Conservation (phyloP, 768 basidiomycete species). For the Suillus lakei region DNA sequence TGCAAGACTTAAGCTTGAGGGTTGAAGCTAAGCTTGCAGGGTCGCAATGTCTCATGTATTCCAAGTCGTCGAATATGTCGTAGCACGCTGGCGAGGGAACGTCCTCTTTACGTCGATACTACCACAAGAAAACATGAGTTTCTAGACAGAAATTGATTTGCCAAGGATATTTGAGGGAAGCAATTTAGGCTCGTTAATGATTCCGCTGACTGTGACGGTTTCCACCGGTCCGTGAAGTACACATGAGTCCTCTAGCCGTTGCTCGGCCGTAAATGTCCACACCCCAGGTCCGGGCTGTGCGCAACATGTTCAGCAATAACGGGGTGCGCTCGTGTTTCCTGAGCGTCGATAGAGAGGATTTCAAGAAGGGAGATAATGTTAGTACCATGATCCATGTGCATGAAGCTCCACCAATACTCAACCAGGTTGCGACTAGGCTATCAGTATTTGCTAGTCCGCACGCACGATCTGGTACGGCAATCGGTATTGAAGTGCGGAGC, state of each 20-base stretch:
- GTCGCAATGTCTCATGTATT: neutral
- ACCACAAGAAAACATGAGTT: neutral
- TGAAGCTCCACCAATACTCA: neutral
- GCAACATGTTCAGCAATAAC: neutral
- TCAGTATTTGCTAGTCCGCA: neutral
- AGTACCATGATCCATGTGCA: neutral
- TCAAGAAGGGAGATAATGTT: neutral
- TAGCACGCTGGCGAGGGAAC: neutral
- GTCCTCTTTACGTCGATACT: neutral
- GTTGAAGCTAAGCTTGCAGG: neutral
- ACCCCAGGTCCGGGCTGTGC: neutral
- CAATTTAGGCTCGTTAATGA: neutral
- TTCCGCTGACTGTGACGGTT: neutral
- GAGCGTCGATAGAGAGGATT: neutral
- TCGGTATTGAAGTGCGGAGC: too few relatives aligned
- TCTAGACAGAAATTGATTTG: neutral
- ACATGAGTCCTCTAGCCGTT: neutral
- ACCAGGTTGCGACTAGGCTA: neutral
- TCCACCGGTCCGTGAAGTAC: neutral
- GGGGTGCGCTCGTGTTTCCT: neutral
- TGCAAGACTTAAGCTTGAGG: neutral
- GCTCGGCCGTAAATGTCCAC: neutral
- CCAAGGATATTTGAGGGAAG: neutral
- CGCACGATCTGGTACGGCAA: neutral
- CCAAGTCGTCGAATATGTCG: neutral